These are phyloP conservation scores for Antitrichia curtipendula DNA, from an alignment of 225 moss, liverwort and hornwort species.

Conservation along the genomic window DNA sequence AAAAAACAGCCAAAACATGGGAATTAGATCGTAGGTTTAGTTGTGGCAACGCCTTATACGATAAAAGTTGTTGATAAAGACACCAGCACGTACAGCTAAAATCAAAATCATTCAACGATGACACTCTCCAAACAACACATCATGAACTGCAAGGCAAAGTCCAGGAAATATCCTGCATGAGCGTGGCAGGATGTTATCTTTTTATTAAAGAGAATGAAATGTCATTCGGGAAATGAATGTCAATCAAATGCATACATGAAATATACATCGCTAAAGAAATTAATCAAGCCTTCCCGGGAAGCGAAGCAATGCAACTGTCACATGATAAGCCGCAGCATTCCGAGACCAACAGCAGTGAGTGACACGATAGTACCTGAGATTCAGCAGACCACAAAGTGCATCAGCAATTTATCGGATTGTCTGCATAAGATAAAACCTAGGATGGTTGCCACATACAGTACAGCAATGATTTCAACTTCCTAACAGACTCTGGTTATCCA, in stretches of 20 bases:
- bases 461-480: not conserved
- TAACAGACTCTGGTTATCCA: not conserved
- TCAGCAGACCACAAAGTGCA: not conserved
- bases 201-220: not conserved
- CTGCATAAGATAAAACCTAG: not conserved
- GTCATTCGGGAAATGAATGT: not conserved
- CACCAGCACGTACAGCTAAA: not conserved
- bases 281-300: not conserved
- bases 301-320: constrained; percentile 14
- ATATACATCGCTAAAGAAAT: not conserved
- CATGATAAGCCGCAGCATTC: constrained; percentile 80
- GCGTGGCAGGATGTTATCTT: not conserved
- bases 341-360: constrained; percentile 88
- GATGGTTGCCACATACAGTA: not conserved
- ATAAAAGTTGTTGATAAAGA: not conserved
- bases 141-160: not conserved
- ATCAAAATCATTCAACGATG: not conserved
- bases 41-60: not conserved
- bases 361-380: constrained; percentile 88
- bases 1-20: not conserved
- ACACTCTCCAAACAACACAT: not conserved
- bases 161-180: not conserved
- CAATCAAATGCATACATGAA: not conserved
- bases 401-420: not conserved
- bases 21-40: not conserved